Base-by-base conservation (phyloP, 2,329 filamentous ascomycete genomes). In the Talaromyces sp. region DNA sequence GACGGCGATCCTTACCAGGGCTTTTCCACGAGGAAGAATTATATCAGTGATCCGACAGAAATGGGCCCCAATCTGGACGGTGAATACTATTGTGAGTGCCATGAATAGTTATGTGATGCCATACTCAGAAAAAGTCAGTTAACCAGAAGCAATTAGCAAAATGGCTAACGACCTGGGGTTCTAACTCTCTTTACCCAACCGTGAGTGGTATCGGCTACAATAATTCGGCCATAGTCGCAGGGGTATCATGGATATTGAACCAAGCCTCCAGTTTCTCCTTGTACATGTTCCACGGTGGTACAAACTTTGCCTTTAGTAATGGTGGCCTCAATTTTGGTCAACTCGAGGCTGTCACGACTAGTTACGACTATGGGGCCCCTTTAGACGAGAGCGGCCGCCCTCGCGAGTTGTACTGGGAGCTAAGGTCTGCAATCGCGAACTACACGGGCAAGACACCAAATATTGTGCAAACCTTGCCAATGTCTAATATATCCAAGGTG, bases 251-350 rank as follows among this genome's bases (percentile, higher is more conserved):
- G 36, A 40, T 40, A 40, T 40, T 43, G 38, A 31, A 31, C 29
- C 29, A 31, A 31, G 29, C 29, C 29, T 31, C 29, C 29, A 83
- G 78, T 70, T 69, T 85, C 62, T 84, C 29, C 29, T 31, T 31
- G 29, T 31, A 84, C 70, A 84, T 84, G 82, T 81, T 84, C 66
- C 82, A 85, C 67, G 83, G 83, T 3, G 83, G 82, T 1, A 84
- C 82, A 1, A 84, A 83, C 65, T 84, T 80, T 66, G 83, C 76
- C 0, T 82, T 83, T 66, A 72, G 79, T 25, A 83, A 80, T 68
- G 82, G 83, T 7, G 80, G 78, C 1, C 71, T 82, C 11, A 82
- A 79, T 77, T 74, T 75, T 58, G 72, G 72, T 8, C 38, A 53
- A 11, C 76, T 77, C 19, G 76, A 76, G 6, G 75, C 74, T 19